Evolutionary conservation across 331 rosid species (phyloP).

Genomic region (Prunus yedoensis): DNA sequence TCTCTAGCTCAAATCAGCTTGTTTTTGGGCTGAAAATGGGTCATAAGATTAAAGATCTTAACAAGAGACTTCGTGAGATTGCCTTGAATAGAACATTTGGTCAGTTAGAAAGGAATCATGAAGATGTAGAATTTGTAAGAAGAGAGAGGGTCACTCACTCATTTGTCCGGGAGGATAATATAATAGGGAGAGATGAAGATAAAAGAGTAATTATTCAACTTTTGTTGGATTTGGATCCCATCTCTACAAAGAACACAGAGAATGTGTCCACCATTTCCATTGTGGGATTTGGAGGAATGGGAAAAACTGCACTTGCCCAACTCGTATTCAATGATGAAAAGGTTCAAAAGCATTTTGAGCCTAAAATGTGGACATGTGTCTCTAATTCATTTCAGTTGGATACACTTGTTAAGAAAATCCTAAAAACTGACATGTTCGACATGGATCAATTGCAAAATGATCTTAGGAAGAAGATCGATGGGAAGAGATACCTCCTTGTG

Average conservation of each 20-base stretch:
- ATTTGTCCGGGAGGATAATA: slow-evolving; percentile 16
- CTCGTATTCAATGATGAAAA: accelerated
- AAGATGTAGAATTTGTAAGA: neutral
- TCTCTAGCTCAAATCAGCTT: slow-evolving; percentile 4
- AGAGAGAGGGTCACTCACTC: slow-evolving; percentile 27
- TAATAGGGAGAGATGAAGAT: slow-evolving; percentile 41
- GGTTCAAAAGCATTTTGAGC: too few species aligned
- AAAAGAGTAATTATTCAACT: neutral
- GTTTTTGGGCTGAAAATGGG: slow-evolving; percentile 5
- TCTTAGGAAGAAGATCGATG: neutral
- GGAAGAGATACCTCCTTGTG: slow-evolving; percentile 21
- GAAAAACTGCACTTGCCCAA: too few species aligned
- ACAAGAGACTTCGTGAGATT: slow-evolving; percentile 26
- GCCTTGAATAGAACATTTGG: neutral
- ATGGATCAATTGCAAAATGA: neutral
- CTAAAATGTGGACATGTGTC: slow-evolving; percentile 12
- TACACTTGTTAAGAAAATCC: slow-evolving; percentile 4
- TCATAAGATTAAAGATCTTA: too few species aligned
- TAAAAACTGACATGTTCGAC: too few species aligned
- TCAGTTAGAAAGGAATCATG: neutral
- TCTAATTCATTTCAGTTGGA: slow-evolving; percentile 27
- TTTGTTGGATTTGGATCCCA: too few species aligned
- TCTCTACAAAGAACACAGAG: too few species aligned
- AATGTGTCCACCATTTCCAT: too few species aligned
- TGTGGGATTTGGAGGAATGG: too few species aligned